phyloP scores from a whole-genome alignment of 129 eudicot species.

The Kitagawia praeruptora region DNA sequence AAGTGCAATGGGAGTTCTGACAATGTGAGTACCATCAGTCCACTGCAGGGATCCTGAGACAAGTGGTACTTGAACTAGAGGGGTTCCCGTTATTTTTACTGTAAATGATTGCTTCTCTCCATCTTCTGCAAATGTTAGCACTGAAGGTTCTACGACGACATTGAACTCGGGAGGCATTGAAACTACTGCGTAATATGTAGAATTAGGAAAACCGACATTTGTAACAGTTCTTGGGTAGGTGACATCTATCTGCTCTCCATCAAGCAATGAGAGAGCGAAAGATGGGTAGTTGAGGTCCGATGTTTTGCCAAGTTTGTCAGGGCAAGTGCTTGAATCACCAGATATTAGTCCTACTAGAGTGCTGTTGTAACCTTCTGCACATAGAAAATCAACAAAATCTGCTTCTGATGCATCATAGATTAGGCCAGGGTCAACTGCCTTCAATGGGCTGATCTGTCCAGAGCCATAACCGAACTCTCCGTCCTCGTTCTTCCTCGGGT shows the following conservation, averaged over 20 bases:
- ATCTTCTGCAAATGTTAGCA: constrained; percentile 12
- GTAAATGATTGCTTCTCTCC: constrained; percentile 22
- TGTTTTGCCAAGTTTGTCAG: constrained; percentile 9
- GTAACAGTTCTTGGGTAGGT: constrained; percentile 22
- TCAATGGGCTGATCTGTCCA: constrained; percentile 23
- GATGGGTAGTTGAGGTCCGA: constrained; percentile 34
- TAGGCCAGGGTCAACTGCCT: constrained; percentile 28
- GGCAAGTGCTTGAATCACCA: constrained; percentile 24
- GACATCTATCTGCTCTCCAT: constrained; percentile 17
- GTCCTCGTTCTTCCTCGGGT: constrained; percentile 21
- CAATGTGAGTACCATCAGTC: constrained; percentile 26
- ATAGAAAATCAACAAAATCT: constrained; percentile 22
- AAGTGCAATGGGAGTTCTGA: constrained; percentile 22
- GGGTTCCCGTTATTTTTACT: constrained; percentile 19
- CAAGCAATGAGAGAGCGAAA: constrained; percentile 16
- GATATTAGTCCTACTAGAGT: constrained; percentile 14
- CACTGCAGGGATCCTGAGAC: constrained; percentile 26
- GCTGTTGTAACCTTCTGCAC: constrained; percentile 20
- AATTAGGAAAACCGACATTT: constrained; percentile 18
- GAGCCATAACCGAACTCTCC: constrained; percentile 26
- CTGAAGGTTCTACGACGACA: constrained; percentile 17
- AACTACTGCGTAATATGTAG: constrained; percentile 15
- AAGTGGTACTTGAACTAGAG: constrained; percentile 17
- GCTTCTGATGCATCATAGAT: constrained; percentile 22
- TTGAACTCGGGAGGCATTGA: constrained; percentile 2